Base-by-base conservation (phyloP, 2,329 filamentous ascomycete genomes). In the Aspergillus sp. region DNA sequence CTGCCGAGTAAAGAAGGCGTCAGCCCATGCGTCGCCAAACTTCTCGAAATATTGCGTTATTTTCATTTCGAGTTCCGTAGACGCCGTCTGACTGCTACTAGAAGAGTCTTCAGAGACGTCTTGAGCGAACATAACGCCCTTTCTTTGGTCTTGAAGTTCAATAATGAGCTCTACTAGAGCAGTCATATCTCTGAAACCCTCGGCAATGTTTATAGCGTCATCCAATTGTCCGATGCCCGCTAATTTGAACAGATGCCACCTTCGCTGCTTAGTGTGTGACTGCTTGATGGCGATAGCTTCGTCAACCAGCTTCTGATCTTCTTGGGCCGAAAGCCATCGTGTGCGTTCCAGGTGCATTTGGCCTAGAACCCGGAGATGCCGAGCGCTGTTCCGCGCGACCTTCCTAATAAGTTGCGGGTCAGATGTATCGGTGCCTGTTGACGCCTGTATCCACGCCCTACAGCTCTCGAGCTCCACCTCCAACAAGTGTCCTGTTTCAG, bases 1-100 rank as follows among this genome's bases (percentile, higher is more conserved):
- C 58, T 94, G 83, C 65, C 89, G 89, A 60, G 91, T 86, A 75
- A 96, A 98, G 64, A 92, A 91, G 0, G 92, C 90, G 68, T 87
- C 84, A 4, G 83, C 83, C 83, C 83, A 86, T 19, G 69, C 66
- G 52, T 79, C 77, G 7, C 82, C 83, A 65, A 84, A 85, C 59
- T 75, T 80, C 23, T 77, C 73, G 64, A 85, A 86, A 63, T 83
- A 84, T 13, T 71, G 71, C 15, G 79, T 74, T 38, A 82, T 77
- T 57, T 76, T 76, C 38, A 71, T 70, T n/a, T 74, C 70, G 31
- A 78, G 68, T 23, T 73, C 71, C 45, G 73, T 67, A 7, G 76
- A 68, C 46, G 77, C 72, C 38, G 66, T 70, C 28, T 71, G 66
- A 34, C 68, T 60, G 41, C 58, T 61, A 34, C 59, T 56, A 49